Base-by-base conservation (phyloP, 2,329 filamentous ascomycete genomes). In the Pseudocercospora macadamiae region DNA sequence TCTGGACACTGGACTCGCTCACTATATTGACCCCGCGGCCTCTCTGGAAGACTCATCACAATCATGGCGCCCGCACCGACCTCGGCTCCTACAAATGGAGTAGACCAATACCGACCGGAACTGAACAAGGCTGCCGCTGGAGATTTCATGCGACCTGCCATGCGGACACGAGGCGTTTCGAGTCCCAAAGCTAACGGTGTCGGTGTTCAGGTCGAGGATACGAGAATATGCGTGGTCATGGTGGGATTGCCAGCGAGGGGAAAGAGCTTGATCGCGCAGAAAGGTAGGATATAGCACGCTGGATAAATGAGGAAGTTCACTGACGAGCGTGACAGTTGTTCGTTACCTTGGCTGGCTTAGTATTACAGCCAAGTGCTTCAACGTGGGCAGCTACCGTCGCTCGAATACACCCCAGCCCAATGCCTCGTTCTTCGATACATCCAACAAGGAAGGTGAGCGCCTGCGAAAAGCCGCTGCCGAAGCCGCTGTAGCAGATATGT, bases 171-270 rank as follows among this genome's bases (percentile, higher is more conserved):
- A 57, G 62, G 60, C 14, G 65, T 39, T 51, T 71, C 70, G 39
- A 66, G n/a, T n/a, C n/a, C 62, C 53, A 78, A 72, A 68, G 78
- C 79, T 79, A 82, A 81, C 75, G 87, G 89, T 66, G 79, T 85
- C 69, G 89, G 88, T 71, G 84, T 93, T 65, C 89, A 96, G 90
- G 90, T 90, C 70, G 93, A 97, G 81, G 92, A 97, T 77, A 93
- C 91, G 61, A 91, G 90, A 76, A 96, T 99, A 80, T 97, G 93
- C 76, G 93, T 99, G 65, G 92, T 99, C 70, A 97, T 99, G 95
- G 95, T 99, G 61, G 95, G 95, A 66, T 83, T 99, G 73, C 95
- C 95, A 55, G 95, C 95, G 62, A 84, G 95, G 68, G 95, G 95
- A 72, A 99, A 99, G 84, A 96, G 91, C 80, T 86, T 96, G 76